phyloP scores from a whole-genome alignment of 164 flowering plant genomes.

The Macadamia tetraphylla region DNA sequence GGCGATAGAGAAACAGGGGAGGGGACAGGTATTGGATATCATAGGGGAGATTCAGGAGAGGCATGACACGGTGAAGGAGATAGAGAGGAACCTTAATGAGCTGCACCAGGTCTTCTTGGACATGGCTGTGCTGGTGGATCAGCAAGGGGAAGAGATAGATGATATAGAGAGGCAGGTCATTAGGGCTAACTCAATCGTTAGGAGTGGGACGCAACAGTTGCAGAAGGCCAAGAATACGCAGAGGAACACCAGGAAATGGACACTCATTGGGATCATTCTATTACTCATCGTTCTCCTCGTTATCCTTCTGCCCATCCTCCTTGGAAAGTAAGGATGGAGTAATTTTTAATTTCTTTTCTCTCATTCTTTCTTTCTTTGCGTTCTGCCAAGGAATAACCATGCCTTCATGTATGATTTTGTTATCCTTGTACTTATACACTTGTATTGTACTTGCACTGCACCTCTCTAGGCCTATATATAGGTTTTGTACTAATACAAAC shows the following conservation, averaged over 20 bases:
- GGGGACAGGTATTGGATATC: slow-evolving; percentile 49
- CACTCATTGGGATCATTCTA: slow-evolving; percentile 30
- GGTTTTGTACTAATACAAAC: too few relatives aligned
- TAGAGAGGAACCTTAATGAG: slow-evolving; percentile 53
- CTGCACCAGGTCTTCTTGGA: slow-evolving; percentile 64
- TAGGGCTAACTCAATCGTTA: slow-evolving; percentile 42
- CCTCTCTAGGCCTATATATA: too few relatives aligned
- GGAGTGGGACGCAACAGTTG: slow-evolving; percentile 30
- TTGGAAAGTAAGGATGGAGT: neutral
- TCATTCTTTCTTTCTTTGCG: too few relatives aligned
- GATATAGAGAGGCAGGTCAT: slow-evolving; percentile 60
- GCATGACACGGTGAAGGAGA: slow-evolving; percentile 54
- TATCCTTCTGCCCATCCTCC: slow-evolving; percentile 34
- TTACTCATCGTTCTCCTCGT: slow-evolving; percentile 36
- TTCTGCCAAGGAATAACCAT: too few relatives aligned
- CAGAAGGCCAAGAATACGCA: slow-evolving; percentile 34
- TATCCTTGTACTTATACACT: too few relatives aligned
- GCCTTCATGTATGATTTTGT: too few relatives aligned
- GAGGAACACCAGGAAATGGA: slow-evolving; percentile 49
- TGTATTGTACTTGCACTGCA: too few relatives aligned
- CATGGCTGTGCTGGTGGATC: slow-evolving; percentile 54
- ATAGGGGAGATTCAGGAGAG: slow-evolving; percentile 59
- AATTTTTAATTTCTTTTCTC: too few relatives aligned
- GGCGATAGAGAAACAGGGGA: slow-evolving; percentile 65
- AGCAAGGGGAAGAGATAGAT: slow-evolving; percentile 53